Evolutionary conservation across 1,284 basidiomycete species (phyloP), one percentile per base, ranked within the genome.

Genomic region (Inonotus hispidus): DNA sequence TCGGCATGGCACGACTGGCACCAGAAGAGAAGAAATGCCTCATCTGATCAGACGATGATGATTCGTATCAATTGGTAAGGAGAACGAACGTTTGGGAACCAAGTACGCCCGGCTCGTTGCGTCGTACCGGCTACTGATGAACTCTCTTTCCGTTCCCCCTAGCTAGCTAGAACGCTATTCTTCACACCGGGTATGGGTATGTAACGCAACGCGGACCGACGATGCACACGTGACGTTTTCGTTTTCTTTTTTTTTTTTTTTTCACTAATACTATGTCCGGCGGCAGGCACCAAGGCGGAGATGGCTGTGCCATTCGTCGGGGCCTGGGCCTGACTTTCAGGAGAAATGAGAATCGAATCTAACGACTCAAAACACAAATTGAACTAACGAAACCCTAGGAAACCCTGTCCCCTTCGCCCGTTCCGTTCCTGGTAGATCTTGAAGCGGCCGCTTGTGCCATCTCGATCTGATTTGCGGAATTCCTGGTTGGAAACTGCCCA

Each of bases 261-360:
- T n/a, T n/a, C n/a, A n/a, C n/a, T n/a, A n/a, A n/a, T n/a, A 3
- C 32, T 35, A n/a, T 16, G 10, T 35, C 11, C 25, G 49, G 27
- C 27, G 25, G 50, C 50, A 52, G 50, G 50, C 16, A 52, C 50
- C n/a, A 16, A 43, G 35, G 23, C 11, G 23, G 1, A 35, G n/a
- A 54, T 56, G 55, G 55, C 55, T 56, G 55, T 56, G 55, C 41
- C 43, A 16, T 27, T 35, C 55, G 50, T 45, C 43, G 41, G 55
- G 38, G 23, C 50, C 58, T 53, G 49, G 57, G 50, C 58, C 58
- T 59, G 58, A 59, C 58, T 59, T 59, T 59, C 58, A 59, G 58
- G 58, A 59, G 58, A 59, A 52, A 11, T 23, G 25, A 46, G 55
- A 46, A 52, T 52, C 50, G 32, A n/a, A n/a, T n/a, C n/a, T n/a